Percentiles rank a stretch among this genome's conserved stretches.
Conservation (phyloP, 495 filamentous ascomycete genomes). For the Ramalina peruviana region DNA sequence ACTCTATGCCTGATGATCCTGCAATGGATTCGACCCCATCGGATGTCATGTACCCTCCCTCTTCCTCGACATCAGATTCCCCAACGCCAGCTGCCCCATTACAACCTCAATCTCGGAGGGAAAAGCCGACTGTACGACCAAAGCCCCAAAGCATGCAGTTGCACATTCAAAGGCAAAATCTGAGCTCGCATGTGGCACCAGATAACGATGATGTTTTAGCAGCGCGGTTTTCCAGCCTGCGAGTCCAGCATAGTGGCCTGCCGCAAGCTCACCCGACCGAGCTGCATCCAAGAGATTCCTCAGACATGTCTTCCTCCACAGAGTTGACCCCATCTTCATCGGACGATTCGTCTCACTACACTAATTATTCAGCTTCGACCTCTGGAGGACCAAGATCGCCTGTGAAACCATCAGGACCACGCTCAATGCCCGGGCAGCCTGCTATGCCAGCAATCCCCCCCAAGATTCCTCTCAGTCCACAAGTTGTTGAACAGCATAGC, state of each 20-base stretch:
- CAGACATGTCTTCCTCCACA: conserved; percentile 19
- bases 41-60: not conserved
- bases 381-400: conserved; percentile 12
- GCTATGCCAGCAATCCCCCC: conserved; percentile 33
- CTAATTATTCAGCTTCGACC: conserved; percentile 14
- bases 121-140: conserved; percentile 42
- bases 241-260: conserved; percentile 18
- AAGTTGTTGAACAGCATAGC: conserved; percentile 27
- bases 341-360: conserved; percentile 20
- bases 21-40: not conserved
- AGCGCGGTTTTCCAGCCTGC: conserved; percentile 45
- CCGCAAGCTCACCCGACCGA: not conserved
- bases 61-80: not conserved
- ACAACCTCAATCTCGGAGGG: conserved; percentile 8
- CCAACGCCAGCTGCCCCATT: not conserved
- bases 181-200: not conserved
- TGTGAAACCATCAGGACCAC: conserved; percentile 36
- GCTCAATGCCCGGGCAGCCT: conserved; percentile 38
- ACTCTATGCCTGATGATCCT: conserved; percentile 19
- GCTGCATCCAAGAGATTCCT: not conserved
- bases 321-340: conserved; percentile 23
- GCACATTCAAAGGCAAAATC: conserved; percentile 24
- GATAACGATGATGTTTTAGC: conserved; percentile 28
- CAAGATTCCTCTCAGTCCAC: conserved; percentile 35
- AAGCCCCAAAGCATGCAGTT: conserved; percentile 51